These are phyloP conservation scores for Rosa persica DNA, from an alignment of 306 rosid species.

Conservation along the genomic window DNA sequence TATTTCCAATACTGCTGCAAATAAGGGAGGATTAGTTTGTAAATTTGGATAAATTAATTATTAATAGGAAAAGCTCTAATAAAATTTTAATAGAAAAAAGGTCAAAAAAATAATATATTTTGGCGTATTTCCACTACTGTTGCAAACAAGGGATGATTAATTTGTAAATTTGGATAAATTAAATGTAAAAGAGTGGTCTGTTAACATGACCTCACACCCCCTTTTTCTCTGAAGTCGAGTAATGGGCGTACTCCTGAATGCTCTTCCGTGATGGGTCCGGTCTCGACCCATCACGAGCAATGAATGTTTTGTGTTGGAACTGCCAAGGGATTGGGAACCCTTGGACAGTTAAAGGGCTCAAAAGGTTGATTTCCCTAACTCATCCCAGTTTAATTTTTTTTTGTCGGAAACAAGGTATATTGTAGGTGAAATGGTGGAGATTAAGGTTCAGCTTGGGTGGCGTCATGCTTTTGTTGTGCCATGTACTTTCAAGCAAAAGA, in stretches of 20 bases:
- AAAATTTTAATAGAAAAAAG: no score
- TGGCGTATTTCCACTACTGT: no score
- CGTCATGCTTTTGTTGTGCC: neutral
- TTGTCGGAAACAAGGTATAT: neutral
- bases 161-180: no score
- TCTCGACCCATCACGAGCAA: neutral
- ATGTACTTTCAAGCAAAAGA: neutral
- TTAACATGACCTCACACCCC: no score
- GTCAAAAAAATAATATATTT: no score
- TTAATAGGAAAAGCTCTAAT: no score
- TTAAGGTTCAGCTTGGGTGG: neutral
- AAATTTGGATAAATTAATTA: no score
- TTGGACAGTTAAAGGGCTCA: neutral
- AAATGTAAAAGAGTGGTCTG: no score
- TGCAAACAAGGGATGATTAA: no score
- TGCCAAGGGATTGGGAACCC: neutral
- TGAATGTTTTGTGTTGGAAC: neutral
- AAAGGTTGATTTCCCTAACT: neutral
- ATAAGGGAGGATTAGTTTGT: no score
- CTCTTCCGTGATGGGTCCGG: neutral
- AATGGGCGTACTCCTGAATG: neutral
- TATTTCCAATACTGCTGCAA: no score
- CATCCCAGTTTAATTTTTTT: neutral
- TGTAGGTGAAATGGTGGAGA: neutral
- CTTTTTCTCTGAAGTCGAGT: neutral